Percentiles rank a stretch among this genome's conserved stretches.
These are phyloP conservation scores for Imleria badia DNA, from an alignment of 768 basidiomycete genomes.

Conservation along the genomic window DNA sequence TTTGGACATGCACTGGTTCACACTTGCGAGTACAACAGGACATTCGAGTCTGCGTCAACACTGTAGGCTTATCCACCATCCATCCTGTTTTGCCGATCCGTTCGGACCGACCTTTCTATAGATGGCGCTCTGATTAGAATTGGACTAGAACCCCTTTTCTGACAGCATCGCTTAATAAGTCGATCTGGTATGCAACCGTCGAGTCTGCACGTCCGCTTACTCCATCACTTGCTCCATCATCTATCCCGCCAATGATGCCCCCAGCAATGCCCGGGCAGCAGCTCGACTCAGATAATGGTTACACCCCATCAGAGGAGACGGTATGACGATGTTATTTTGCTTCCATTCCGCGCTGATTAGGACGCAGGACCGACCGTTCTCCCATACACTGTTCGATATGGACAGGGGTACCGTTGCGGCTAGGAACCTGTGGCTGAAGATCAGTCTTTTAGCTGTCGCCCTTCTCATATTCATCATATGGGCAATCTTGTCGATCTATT, in stretches of 20 bases:
- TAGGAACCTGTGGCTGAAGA: slow-evolving; percentile 42
- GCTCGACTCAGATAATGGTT: not conserved
- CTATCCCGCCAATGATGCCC: slow-evolving; percentile 1
- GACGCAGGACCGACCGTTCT: slow-evolving; percentile 26
- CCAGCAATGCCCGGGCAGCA: not conserved
- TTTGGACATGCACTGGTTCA: slow-evolving; percentile 14
- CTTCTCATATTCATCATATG: slow-evolving; percentile 46
- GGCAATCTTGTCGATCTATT: slow-evolving; percentile 55
- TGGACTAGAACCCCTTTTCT: not conserved
- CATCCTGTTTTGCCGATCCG: not conserved
- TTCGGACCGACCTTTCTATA: not conserved
- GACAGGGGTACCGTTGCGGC: slow-evolving; percentile 29
- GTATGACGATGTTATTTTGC: slow-evolving; percentile 5
- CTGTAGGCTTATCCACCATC: not conserved
- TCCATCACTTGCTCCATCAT: not conserved
- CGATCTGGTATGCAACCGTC: not conserved
- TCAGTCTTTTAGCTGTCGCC: slow-evolving; percentile 36
- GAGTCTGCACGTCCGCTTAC: not conserved
- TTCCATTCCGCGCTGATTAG: slow-evolving; percentile 5
- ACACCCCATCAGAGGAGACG: slow-evolving; percentile 1
- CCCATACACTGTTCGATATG: slow-evolving; percentile 30
- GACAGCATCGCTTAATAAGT: slow-evolving; percentile 21
- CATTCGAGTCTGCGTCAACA: not conserved
- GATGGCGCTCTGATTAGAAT: not conserved
- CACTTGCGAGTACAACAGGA: not conserved